These are phyloP conservation scores for Oryza officinalis DNA, from an alignment of 176 grass and related monocot genomes.

Conservation along the genomic window DNA sequence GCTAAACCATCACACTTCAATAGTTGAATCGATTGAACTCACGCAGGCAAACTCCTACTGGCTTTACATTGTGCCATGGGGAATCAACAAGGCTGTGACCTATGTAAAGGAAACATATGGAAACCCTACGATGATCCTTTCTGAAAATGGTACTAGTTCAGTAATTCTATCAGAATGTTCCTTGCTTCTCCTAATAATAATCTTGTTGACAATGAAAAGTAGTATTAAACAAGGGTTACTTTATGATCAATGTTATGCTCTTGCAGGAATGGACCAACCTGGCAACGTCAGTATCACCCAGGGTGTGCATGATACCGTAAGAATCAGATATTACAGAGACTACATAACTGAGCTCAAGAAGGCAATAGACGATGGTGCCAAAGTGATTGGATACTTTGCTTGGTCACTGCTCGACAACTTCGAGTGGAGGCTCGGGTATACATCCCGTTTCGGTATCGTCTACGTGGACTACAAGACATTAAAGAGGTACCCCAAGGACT, in stretches of 20 bases:
- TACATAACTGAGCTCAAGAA: conserved; percentile 88
- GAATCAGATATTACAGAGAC: conserved; percentile 68
- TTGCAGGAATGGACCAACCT: conserved; percentile 88
- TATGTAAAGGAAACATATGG: conserved; percentile 86
- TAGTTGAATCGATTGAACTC: neutral
- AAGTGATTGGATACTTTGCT: conserved; percentile 82
- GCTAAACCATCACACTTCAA: neutral
- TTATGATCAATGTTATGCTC: neutral
- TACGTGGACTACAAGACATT: conserved; percentile 81
- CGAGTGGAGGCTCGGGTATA: conserved; percentile 87
- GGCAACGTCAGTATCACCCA: conserved; percentile 66
- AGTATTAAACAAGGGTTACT: neutral
- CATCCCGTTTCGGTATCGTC: conserved; percentile 78
- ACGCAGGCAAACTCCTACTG: conserved; percentile 80
- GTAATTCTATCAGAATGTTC: neutral
- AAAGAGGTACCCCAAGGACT: conserved; percentile 82
- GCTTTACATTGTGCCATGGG: conserved; percentile 95
- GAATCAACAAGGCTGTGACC: conserved; percentile 82
- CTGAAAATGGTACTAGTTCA: conserved; percentile 74
- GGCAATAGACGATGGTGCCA: conserved; percentile 69
- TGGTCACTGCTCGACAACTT: conserved; percentile 99
- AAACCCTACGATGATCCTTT: conserved; percentile 70
- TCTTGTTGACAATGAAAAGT: neutral
- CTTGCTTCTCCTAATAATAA: neutral
- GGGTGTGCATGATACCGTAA: conserved; percentile 68